Evolutionary conservation across 352 stramenopile species (phyloP), one percentile per base, ranked within the genome.

Genomic region (Phytophthora chlamydospora): DNA sequence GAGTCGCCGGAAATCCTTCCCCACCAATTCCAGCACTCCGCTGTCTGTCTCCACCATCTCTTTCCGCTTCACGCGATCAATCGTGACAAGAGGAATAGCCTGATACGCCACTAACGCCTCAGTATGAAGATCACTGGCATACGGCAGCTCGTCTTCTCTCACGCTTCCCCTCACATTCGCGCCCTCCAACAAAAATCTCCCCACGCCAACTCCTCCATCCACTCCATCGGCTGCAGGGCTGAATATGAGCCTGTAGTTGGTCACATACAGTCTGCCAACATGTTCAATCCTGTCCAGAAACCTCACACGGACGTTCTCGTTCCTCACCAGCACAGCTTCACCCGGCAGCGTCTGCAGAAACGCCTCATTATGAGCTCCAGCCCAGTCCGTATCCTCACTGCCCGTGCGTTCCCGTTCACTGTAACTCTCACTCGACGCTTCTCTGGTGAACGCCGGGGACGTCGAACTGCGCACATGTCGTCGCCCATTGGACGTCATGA

Each of bases 231-330:
- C 4, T 4, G 41, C 62, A 9, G 85, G 82, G 29, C 73, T 90
- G 56, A 95, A 93, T 7, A 95, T 73, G 34, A 95, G 70, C 40
- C 86, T 78, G 62, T 88, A 95, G 58, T 89, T 93, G 16, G 81
- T 95, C 43, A 93, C 76, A 50, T 88, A 92, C 13, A 95, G 58
- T 31, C 65, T 93, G 0, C 86, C 84, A 0, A 68, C 24, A 58
- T 89, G 77, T 13, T 83, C 65, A 0, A 83, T 60, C 6, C 66
- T 52, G 29, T 88, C 69, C 41, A 90, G 62, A 33, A 90, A 81
- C 3, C 76, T 62, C 12, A 88, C 69, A 1, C 68, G 76, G 0
- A 95, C 84, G 50, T 85, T 79, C 6, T 90, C 78, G 14, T 75
- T 85, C 16, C 76, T 75, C 17, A 86, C 73, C 31, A 92, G 54